A percentile compares a stretch with the other conserved stretches of the same genome.
phyloP scores from a whole-genome alignment of 371 early-diverging fungal species.

The Circinella minor region DNA sequence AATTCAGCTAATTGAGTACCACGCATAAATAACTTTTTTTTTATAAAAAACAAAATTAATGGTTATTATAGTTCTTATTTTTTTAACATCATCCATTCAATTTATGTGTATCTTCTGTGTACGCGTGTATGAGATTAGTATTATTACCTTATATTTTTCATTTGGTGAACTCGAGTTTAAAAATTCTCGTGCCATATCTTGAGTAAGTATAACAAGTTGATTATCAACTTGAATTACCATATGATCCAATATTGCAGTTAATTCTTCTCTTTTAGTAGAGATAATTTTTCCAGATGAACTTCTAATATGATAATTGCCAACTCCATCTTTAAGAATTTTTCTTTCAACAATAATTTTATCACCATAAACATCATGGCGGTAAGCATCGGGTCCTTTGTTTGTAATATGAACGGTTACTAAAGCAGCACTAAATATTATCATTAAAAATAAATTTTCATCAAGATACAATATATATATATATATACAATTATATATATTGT shows the following conservation, averaged over 20 bases:
- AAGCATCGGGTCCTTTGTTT: slow-evolving; percentile 86
- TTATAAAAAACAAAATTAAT: too few relatives aligned
- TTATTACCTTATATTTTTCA: slow-evolving; percentile 79
- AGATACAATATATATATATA: too few relatives aligned
- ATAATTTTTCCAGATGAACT: slow-evolving; percentile 63
- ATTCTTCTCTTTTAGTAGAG: slow-evolving; percentile 80
- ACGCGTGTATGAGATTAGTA: too few relatives aligned
- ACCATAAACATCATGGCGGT: slow-evolving; percentile 80
- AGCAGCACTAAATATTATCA: slow-evolving; percentile 48
- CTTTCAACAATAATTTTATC: slow-evolving; percentile 84
- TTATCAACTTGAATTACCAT: slow-evolving; percentile 92
- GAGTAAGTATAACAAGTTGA: slow-evolving; percentile 90
- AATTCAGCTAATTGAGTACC: slow-evolving; percentile 88
- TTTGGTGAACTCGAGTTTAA: slow-evolving; percentile 79
- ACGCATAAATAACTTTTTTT: slow-evolving; percentile 71
- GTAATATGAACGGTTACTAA: slow-evolving; percentile 75
- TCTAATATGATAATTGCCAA: slow-evolving; percentile 77
- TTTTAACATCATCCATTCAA: neutral
- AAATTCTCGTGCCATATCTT: slow-evolving; percentile 93
- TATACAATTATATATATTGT: too few relatives aligned
- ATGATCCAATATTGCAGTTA: slow-evolving; percentile 84
- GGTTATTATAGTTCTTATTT: neutral
- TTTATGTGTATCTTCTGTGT: too few relatives aligned
- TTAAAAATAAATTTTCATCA: too few relatives aligned
- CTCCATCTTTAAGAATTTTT: slow-evolving; percentile 71